Percentiles rank a stretch among this genome's conserved stretches.
Conservation (phyloP, 306 rosid genomes). For the Citrullus mucosospermus region DNA sequence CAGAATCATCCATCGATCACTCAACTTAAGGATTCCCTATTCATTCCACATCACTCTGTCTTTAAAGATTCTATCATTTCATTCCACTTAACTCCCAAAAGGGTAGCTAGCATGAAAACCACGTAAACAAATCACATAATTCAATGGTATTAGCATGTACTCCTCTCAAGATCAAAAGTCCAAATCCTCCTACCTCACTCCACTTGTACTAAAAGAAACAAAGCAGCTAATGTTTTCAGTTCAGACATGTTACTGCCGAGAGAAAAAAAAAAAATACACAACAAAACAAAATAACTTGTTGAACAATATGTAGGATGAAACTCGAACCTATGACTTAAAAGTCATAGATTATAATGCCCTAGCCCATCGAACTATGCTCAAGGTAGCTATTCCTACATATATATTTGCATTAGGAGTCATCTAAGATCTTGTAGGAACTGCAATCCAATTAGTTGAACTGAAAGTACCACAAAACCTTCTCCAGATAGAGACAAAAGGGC, state of each 20-base stretch:
- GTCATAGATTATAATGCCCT: background rate
- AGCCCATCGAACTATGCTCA: background rate
- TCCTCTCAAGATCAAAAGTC: no score
- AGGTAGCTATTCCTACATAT: background rate
- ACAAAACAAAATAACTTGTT: background rate
- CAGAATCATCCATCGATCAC: background rate
- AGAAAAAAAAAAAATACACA: no score
- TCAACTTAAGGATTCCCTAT: background rate
- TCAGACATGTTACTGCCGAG: background rate
- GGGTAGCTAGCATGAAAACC: background rate
- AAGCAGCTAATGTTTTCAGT: no score
- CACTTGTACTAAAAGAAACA: no score
- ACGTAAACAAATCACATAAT: background rate
- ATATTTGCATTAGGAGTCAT: background rate
- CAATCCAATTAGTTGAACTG: background rate
- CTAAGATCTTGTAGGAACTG: background rate
- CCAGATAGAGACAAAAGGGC: background rate
- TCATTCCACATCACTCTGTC: background rate
- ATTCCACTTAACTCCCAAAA: background rate
- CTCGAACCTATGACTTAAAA: background rate
- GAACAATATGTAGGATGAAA: background rate
- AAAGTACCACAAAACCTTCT: background rate
- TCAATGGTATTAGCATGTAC: no score
- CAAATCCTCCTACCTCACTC: no score
- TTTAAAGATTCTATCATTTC: background rate